Evolutionary conservation across 768 basidiomycete species (phyloP).

Genomic region (Tylopilus vinaceipallidus): DNA sequence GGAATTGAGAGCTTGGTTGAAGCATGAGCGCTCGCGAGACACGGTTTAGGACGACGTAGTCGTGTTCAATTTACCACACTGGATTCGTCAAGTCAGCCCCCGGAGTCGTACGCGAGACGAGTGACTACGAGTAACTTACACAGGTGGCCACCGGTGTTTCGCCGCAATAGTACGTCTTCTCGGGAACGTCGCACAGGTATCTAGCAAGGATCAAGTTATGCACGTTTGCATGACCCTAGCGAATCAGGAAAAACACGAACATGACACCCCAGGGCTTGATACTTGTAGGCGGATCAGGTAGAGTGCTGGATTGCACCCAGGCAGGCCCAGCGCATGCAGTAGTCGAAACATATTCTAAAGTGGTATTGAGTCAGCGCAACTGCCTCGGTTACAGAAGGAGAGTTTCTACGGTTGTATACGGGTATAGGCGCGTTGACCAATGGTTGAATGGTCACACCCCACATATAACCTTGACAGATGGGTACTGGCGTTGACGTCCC

Average conservation of each 20-base stretch:
- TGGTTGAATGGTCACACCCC: constrained; percentile 15
- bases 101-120: background rate
- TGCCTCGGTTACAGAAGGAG: background rate
- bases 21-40: background rate
- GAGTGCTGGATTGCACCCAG: constrained; percentile 17
- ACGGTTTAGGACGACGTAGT: background rate
- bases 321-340: constrained; percentile 14
- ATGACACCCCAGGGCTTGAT: constrained; percentile 7
- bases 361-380: background rate
- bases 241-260: constrained; percentile 8
- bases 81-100: background rate
- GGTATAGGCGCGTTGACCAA: background rate
- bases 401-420: constrained; percentile 17
- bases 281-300: constrained; percentile 13
- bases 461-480: constrained; percentile 15
- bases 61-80: constrained; percentile 16
- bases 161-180: constrained; percentile 9
- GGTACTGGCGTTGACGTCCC: background rate
- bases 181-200: constrained; percentile 15
- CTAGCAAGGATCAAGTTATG: constrained; percentile 1
- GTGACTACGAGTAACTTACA: constrained; percentile 5
- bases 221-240: background rate
- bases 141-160: constrained; percentile 11
- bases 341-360: constrained; percentile 13
- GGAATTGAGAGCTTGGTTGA: background rate